Base-by-base conservation (phyloP, 192 early-diverging fungal species). In the Podila epigama region DNA sequence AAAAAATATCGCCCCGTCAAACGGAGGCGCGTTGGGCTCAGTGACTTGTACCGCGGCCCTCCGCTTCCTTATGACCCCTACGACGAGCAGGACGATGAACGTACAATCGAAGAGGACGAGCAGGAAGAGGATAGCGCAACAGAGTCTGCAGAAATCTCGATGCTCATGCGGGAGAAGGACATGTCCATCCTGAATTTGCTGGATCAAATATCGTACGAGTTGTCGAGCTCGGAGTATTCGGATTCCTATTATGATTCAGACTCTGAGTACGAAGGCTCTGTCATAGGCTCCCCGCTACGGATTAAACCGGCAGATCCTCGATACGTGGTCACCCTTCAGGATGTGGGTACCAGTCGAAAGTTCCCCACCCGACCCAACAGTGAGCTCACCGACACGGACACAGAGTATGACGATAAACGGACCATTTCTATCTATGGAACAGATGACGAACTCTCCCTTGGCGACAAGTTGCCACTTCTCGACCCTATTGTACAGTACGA, bases 141-240 rank as follows among this genome's bases (percentile, higher is more conserved):
- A 6, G 70, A 77, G 25, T 20, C 61, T 7, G 64, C 63, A 37
- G 83, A 77, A 15, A 28, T 72, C 22, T 2, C 37, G 16, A 63
- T 16, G 25, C 32, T 68, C 18, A 57, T 73, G 22, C 50, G 41
- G n/a, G 58, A 79, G 33, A 63, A 65, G 51, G 69, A 82, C 22
- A 63, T 86, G 48, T 69, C 83, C 1, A 82, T 86, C 42, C 80
- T 80, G 25, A 59, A 75, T 22, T 56, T 88, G 7, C 63, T 88
- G 18, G 75, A 79, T 10, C 63, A 59, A 37, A 83, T 83, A 56
- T 54, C 33, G 5, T 75, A 75, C 35, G 72, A 75, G 41, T 58
- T 52, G 5, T 58, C 60, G n/a, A 75, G 72, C 53, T 75, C 72
- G 1, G 72, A 75, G 32, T 68, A 75, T 16, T 75, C 72, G 16